Percentiles rank a stretch among this genome's conserved stretches.
phyloP scores from a whole-genome alignment of 2,329 filamentous ascomycete genomes.

The Sclerotinia nivalis region DNA sequence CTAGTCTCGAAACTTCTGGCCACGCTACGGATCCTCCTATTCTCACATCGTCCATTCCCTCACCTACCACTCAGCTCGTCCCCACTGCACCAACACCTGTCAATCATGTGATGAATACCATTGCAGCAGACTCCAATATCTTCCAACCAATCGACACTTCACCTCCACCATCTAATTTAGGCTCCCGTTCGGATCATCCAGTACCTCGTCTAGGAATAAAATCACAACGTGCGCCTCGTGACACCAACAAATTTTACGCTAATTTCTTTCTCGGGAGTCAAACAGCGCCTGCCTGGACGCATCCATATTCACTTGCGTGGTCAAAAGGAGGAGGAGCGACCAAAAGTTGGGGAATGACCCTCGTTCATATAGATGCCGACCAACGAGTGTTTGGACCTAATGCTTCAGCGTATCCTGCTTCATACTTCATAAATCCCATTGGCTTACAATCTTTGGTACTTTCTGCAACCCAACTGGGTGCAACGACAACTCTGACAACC shows the following conservation, averaged over 20 bases:
- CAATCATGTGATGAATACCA: slow-evolving; percentile 26
- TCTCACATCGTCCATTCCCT: slow-evolving; percentile 1
- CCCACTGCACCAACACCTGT: slow-evolving; percentile 14
- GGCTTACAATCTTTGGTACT: slow-evolving; percentile 80
- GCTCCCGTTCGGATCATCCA: slow-evolving; percentile 56
- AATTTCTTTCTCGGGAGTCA: slow-evolving; percentile 80
- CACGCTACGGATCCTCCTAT: slow-evolving; percentile 7
- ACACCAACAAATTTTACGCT: slow-evolving; percentile 80
- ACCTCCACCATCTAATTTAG: slow-evolving; percentile 52
- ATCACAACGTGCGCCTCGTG: slow-evolving; percentile 49
- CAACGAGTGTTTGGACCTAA: slow-evolving; percentile 68
- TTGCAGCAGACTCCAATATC: slow-evolving; percentile 46
- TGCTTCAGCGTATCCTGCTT: slow-evolving; percentile 56
- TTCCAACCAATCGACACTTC: slow-evolving; percentile 58
- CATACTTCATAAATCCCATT: slow-evolving; percentile 79
- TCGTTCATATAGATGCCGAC: slow-evolving; percentile 70
- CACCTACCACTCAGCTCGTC: slow-evolving; percentile 22
- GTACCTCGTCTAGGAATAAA: slow-evolving; percentile 54
- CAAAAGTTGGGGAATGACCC: slow-evolving; percentile 72
- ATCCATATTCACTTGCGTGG: slow-evolving; percentile 74
- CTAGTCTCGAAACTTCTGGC: slow-evolving; percentile 11
- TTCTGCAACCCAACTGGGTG: slow-evolving; percentile 72
- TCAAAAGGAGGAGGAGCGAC: slow-evolving; percentile 61
- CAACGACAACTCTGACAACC: slow-evolving; percentile 56
- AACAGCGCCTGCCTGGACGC: slow-evolving; percentile 67